Percentiles rank a stretch among this genome's conserved stretches.
Evolutionary conservation across 2,329 filamentous ascomycete species (phyloP).

Genomic region (Thermoascus crustaceus): DNA sequence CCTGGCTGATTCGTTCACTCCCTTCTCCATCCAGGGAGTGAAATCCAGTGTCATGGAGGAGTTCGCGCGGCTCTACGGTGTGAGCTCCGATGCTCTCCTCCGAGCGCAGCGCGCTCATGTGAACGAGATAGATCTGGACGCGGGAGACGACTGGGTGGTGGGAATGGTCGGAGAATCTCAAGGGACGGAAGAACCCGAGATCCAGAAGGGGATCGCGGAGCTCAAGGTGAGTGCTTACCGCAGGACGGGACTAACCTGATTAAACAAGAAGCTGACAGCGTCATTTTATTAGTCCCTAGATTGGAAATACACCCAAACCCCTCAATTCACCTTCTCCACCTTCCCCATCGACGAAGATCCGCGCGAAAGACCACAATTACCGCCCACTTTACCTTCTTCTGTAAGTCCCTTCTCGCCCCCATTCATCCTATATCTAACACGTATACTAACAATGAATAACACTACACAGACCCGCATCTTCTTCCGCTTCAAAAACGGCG

Average conservation of each 20-base stretch:
- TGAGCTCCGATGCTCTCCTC: slow-evolving; percentile 25
- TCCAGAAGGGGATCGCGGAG: slow-evolving; percentile 51
- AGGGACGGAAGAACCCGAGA: slow-evolving; percentile 40
- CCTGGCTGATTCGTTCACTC: slow-evolving; percentile 35
- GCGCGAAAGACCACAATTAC: slow-evolving; percentile 45
- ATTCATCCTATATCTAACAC: neutral
- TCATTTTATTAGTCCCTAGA: slow-evolving; percentile 27
- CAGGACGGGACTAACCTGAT: too few relatives aligned
- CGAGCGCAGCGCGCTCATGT: slow-evolving; percentile 25
- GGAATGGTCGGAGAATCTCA: slow-evolving; percentile 45
- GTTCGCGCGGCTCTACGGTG: slow-evolving; percentile 61
- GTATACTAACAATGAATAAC: slow-evolving; percentile 7
- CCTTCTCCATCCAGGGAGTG: slow-evolving; percentile 41
- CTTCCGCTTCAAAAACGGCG: slow-evolving; percentile 33
- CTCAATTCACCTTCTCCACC: slow-evolving; percentile 66
- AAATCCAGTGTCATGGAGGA: slow-evolving; percentile 52
- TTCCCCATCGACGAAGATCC: slow-evolving; percentile 52
- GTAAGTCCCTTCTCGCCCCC: slow-evolving; percentile 26
- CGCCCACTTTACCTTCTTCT: slow-evolving; percentile 40
- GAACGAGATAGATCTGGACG: slow-evolving; percentile 24
- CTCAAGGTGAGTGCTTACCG: slow-evolving; percentile 45
- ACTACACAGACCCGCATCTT: slow-evolving; percentile 32
- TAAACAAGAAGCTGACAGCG: neutral
- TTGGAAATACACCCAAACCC: slow-evolving; percentile 83
- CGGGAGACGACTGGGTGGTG: slow-evolving; percentile 28